phyloP scores from a whole-genome alignment of 208 protist genomes.

The Strigomonas culicis region DNA sequence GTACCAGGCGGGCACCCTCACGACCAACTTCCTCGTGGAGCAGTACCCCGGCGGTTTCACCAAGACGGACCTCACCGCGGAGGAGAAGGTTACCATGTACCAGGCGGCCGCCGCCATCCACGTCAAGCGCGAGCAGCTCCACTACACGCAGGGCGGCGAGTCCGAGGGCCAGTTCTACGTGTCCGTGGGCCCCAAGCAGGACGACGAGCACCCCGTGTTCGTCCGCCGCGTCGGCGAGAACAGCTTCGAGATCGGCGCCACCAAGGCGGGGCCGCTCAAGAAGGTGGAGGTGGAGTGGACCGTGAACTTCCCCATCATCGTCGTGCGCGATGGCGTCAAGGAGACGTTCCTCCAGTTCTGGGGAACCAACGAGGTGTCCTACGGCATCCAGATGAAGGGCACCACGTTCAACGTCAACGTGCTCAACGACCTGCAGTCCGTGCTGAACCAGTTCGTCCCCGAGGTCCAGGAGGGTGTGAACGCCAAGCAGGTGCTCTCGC shows the following conservation, averaged over 20 bases:
- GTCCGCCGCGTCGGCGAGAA: conserved; percentile 19
- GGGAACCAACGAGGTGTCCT: conserved; percentile 33
- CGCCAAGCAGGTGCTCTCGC: conserved; percentile 50
- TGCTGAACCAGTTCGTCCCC: conserved; percentile 30
- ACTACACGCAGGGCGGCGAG: conserved; percentile 12
- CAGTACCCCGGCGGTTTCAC: conserved; percentile 33
- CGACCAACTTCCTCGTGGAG: conserved; percentile 81
- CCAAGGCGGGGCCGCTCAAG: conserved; percentile 18
- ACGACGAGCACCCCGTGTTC: conserved; percentile 20
- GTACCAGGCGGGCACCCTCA: conserved; percentile 65
- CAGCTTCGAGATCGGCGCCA: conserved; percentile 25
- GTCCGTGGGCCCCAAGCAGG: conserved; percentile 21
- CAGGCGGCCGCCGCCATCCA: conserved; percentile 18
- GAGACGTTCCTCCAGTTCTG: conserved; percentile 37
- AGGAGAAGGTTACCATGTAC: conserved; percentile 25
- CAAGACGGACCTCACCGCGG: conserved; percentile 19
- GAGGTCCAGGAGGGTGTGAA: conserved; percentile 16
- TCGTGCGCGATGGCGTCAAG: conserved; percentile 22
- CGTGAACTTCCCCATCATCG: conserved; percentile 29
- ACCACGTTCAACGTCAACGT: conserved; percentile 37
- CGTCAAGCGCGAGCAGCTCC: conserved; percentile 21
- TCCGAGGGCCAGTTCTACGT: conserved; percentile 18
- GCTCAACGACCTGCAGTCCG: conserved; percentile 24
- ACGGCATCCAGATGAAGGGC: conserved; percentile 38
- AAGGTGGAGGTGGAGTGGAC: conserved; percentile 25